Evolutionary conservation across 2,329 filamentous ascomycete genomes (phyloP).

Genomic region (Ophiostoma populinum): DNA sequence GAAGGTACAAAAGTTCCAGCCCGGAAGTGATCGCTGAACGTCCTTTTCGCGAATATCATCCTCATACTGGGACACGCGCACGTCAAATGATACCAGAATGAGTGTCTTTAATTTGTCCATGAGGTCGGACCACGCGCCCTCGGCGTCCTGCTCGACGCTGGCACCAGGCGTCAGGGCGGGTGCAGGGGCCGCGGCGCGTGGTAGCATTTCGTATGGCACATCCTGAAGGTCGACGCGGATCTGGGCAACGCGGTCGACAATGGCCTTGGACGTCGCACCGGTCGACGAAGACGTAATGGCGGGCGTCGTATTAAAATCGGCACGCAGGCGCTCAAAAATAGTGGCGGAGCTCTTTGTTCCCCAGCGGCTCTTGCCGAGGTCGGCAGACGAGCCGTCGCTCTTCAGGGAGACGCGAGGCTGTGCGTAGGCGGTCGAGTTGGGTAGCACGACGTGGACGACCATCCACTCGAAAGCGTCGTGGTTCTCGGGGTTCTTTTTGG

Average conservation of each 20-base stretch:
- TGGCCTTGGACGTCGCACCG: conserved; percentile 52
- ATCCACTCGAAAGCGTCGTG: conserved; percentile 96
- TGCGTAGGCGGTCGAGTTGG: conserved; percentile 64
- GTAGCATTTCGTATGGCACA: conserved; percentile 46
- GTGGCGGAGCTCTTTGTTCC: conserved; percentile 38
- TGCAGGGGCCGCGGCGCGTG: conserved; percentile 44
- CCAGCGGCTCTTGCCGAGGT: conserved; percentile 20
- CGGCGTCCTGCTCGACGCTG: conserved; percentile 57
- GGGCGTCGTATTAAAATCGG: conserved; percentile 66
- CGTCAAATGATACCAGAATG: conserved; percentile 80
- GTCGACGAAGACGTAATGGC: conserved; percentile 54
- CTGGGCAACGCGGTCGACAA: conserved; percentile 66
- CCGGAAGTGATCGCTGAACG: conserved; percentile 66
- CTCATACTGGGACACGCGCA: conserved; percentile 83
- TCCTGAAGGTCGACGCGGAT: conserved; percentile 61
- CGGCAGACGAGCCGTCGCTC: conserved; percentile 34
- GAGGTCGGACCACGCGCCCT: conserved; percentile 69
- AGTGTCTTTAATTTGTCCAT: conserved; percentile 72
- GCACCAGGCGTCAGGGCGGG: conserved; percentile 26
- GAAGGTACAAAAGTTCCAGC: conserved; percentile 99
- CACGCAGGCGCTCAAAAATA: conserved; percentile 72
- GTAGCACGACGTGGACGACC: conserved; percentile 79
- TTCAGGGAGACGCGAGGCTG: conserved; percentile 48
- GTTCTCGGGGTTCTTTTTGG: conserved; percentile 76
- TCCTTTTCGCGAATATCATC: conserved; percentile 95